phyloP scores from a whole-genome alignment of 108 stramenopile species.

The Cyclostephanos tholiformis region DNA sequence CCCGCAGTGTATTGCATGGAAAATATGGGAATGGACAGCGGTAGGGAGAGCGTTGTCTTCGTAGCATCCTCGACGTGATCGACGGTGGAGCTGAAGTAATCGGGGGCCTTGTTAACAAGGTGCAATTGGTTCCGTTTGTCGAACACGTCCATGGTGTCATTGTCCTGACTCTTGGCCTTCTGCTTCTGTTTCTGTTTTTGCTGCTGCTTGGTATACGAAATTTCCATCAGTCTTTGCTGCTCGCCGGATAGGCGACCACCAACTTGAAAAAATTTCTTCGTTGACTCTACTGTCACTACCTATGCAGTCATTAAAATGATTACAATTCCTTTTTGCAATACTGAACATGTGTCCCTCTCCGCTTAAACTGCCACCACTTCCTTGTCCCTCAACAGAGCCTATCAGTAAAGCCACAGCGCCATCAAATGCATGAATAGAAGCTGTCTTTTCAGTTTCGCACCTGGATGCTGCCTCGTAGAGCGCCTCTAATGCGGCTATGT shows the following conservation, averaged over 20 bases:
- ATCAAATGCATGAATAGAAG: conserved; percentile 59
- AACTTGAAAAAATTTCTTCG: conserved; percentile 48
- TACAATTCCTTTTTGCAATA: conserved; percentile 61
- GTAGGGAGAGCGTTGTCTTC: conserved; percentile 35
- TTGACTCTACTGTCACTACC: conserved; percentile 55
- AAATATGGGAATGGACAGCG: conserved; percentile 52
- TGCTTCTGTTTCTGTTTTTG: conserved; percentile 68
- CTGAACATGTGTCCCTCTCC: conserved; percentile 60
- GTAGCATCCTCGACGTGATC: conserved; percentile 20
- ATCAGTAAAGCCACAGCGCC: conserved; percentile 67
- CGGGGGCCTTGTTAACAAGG: conserved; percentile 10
- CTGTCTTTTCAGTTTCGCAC: conserved; percentile 36
- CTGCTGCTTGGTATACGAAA: conserved; percentile 64
- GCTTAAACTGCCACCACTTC: conserved; percentile 25
- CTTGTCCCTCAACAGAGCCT: conserved; percentile 68
- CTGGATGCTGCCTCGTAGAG: conserved; percentile 57
- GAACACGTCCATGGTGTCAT: conserved; percentile 60
- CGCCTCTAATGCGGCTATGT: conserved; percentile 67
- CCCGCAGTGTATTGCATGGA: conserved; percentile 34
- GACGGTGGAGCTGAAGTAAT: conserved; percentile 41
- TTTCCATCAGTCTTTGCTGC: conserved; percentile 57
- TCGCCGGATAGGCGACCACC: conserved; percentile 58
- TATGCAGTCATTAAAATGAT: conserved; percentile 74
- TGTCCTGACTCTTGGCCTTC: conserved; percentile 57
- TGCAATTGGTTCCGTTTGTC: conserved; percentile 41